Percentiles rank a stretch among this genome's conserved stretches.
Conservation (phyloP, 352 stramenopile species). For the Globisporangium uncinulatum region DNA sequence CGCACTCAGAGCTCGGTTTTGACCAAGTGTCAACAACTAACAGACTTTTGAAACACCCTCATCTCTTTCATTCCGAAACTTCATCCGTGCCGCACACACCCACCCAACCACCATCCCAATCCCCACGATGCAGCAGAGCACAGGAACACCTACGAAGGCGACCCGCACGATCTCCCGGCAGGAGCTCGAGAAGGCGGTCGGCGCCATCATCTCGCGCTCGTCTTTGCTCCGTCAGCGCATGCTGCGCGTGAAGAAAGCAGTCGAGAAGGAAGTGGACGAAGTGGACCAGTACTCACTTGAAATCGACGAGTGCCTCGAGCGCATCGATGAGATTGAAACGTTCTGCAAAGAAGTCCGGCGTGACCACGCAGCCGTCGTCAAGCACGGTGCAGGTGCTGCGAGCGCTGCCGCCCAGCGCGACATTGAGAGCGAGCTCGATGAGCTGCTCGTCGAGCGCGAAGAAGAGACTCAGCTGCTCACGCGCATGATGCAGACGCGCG, state of each 20-base stretch:
- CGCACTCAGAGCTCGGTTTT: background rate
- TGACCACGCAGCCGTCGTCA: slow-evolving; percentile 9
- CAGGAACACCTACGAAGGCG: slow-evolving; percentile 3
- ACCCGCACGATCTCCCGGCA: slow-evolving; percentile 15
- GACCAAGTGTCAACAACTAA: background rate
- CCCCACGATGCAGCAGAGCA: slow-evolving; percentile 1
- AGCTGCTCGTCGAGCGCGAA: slow-evolving; percentile 14
- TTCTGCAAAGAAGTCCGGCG: slow-evolving; percentile 13
- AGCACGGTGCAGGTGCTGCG: slow-evolving; percentile 8
- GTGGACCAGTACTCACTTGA: slow-evolving; percentile 16
- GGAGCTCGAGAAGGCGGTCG: slow-evolving; percentile 15
- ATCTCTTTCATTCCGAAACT: background rate
- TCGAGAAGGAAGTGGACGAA: slow-evolving; percentile 17
- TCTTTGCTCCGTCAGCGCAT: slow-evolving; percentile 17
- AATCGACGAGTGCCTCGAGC: slow-evolving; percentile 17
- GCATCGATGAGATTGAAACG: slow-evolving; percentile 16
- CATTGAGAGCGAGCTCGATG: slow-evolving; percentile 15
- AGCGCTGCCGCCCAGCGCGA: slow-evolving; percentile 5
- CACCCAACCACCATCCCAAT: background rate
- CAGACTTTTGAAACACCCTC: background rate
- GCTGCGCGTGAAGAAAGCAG: slow-evolving; percentile 17
- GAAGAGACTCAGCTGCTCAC: slow-evolving; percentile 18
- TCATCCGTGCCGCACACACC: background rate
- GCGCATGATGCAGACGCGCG: slow-evolving; percentile 18
- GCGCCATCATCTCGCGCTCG: slow-evolving; percentile 17